phyloP scores from a whole-genome alignment of 257 asterid species.

The Mentha longifolia region DNA sequence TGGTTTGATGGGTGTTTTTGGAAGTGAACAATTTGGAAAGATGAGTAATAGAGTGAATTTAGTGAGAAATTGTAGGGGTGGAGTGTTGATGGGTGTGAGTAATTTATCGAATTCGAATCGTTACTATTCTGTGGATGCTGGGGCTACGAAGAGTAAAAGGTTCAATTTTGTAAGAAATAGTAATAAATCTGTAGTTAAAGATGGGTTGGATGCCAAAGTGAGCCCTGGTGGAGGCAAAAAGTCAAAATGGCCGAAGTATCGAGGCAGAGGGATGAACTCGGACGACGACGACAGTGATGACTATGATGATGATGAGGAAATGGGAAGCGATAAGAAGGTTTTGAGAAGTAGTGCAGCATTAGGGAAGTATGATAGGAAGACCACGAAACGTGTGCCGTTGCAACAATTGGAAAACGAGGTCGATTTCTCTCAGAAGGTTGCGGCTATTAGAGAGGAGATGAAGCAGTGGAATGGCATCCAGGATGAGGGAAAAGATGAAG shows the following conservation, averaged over 20 bases:
- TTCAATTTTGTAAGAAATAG: slow-evolving; percentile 43
- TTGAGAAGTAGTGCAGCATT: slow-evolving; percentile 69
- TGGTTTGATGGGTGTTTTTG: slow-evolving; percentile 34
- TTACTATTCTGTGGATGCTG: slow-evolving; percentile 52
- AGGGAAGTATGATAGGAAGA: slow-evolving; percentile 70
- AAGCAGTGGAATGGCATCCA: slow-evolving; percentile 50
- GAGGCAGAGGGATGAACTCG: slow-evolving; percentile 37
- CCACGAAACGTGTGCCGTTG: slow-evolving; percentile 68
- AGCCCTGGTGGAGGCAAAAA: slow-evolving; percentile 34
- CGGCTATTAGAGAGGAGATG: slow-evolving; percentile 65
- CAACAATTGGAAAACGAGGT: slow-evolving; percentile 65
- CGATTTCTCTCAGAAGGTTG: slow-evolving; percentile 65
- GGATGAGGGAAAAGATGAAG: slow-evolving; percentile 47
- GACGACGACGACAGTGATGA: slow-evolving; percentile 54
- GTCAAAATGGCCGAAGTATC: slow-evolving; percentile 66
- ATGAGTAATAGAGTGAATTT: slow-evolving; percentile 33
- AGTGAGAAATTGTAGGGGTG: slow-evolving; percentile 28
- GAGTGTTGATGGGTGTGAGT: slow-evolving; percentile 33
- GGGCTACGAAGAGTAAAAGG: slow-evolving; percentile 28
- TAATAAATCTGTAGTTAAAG: slow-evolving; percentile 37
- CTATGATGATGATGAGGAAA: slow-evolving; percentile 44
- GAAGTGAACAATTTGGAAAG: slow-evolving; percentile 25
- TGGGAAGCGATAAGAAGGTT: slow-evolving; percentile 38
- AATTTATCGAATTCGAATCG: slow-evolving; percentile 38
- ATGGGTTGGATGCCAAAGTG: slow-evolving; percentile 34